phyloP scores from a whole-genome alignment of 306 rosid genomes.

The Prunus davidiana region DNA sequence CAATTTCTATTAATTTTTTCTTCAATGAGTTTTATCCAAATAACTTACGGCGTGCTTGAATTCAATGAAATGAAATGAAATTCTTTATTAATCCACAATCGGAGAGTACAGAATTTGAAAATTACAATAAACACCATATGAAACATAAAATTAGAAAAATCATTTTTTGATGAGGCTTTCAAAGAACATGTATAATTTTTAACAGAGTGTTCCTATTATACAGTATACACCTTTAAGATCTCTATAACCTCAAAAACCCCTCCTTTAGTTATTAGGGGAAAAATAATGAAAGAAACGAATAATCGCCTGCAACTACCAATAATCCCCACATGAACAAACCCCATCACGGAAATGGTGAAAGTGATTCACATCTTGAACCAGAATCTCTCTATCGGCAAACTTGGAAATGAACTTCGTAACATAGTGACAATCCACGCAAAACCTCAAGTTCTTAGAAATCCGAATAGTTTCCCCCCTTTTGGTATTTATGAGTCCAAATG shows the following conservation, averaged over 20 bases:
- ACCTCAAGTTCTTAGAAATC: slow-evolving; percentile 79
- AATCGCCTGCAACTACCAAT: slow-evolving; percentile 55
- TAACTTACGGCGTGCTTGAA: neutral
- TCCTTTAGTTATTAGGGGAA: neutral
- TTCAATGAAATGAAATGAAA: neutral
- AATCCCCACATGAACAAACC: slow-evolving; percentile 86
- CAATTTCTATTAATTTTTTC: neutral
- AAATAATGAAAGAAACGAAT: slow-evolving; percentile 13
- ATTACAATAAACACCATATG: neutral
- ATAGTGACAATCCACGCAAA: slow-evolving; percentile 92
- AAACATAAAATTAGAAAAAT: neutral
- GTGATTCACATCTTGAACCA: slow-evolving; percentile 88
- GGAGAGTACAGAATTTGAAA: neutral
- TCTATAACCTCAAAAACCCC: neutral
- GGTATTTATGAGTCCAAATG: slow-evolving; percentile 81
- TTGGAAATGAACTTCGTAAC: slow-evolving; percentile 76
- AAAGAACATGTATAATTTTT: neutral
- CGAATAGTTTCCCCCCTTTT: slow-evolving; percentile 67
- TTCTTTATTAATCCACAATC: neutral
- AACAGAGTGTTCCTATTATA: neutral
- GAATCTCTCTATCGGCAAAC: slow-evolving; percentile 72
- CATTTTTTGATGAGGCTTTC: neutral
- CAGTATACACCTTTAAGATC: slow-evolving; percentile 8
- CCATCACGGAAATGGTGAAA: slow-evolving; percentile 82
- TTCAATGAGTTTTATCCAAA: neutral